These are phyloP conservation scores for Diaporthe caulivora DNA, from an alignment of 2,329 filamentous ascomycete species.

Conservation along the genomic window DNA sequence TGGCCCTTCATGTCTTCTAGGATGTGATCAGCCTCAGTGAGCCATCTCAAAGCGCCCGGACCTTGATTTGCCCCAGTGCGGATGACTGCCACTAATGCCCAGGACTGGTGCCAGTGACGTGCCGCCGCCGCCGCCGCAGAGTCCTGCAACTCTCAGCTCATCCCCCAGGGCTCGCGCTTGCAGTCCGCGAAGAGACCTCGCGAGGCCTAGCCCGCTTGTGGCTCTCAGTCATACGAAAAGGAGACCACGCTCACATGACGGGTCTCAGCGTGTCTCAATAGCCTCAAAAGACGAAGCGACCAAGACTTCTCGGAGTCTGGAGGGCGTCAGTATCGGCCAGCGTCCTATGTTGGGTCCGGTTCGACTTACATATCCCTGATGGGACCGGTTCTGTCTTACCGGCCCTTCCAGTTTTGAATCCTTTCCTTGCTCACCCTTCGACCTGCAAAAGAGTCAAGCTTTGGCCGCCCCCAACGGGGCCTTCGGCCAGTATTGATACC, in stretches of 20 bases:
- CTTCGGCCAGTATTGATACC: neutral
- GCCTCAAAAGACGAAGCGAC: slow-evolving; percentile 63
- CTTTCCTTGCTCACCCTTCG: slow-evolving; percentile 62
- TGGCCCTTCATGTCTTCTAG: slow-evolving; percentile 80
- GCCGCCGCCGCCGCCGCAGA: slow-evolving; percentile 80
- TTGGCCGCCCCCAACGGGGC: neutral
- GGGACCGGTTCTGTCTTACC: slow-evolving; percentile 86
- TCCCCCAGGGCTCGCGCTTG: slow-evolving; percentile 83
- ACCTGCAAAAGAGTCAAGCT: neutral
- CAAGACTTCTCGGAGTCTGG: slow-evolving; percentile 49
- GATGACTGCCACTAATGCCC: slow-evolving; percentile 77
- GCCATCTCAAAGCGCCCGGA: slow-evolving; percentile 83
- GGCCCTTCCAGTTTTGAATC: slow-evolving; percentile 54
- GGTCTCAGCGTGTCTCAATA: slow-evolving; percentile 62
- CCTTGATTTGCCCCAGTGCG: slow-evolving; percentile 89
- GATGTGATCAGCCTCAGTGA: slow-evolving; percentile 79
- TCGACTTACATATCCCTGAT: slow-evolving; percentile 79
- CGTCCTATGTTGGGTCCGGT: neutral
- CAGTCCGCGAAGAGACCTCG: slow-evolving; percentile 83
- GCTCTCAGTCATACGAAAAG: slow-evolving; percentile 14
- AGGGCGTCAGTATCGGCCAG: slow-evolving; percentile 7
- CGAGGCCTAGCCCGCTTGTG: slow-evolving; percentile 63
- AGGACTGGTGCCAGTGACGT: slow-evolving; percentile 78
- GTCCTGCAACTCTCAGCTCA: slow-evolving; percentile 79
- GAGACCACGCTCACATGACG: slow-evolving; percentile 29